Base-by-base conservation (phyloP, 192 early-diverging fungal genomes). In the Coemansia sp. region DNA sequence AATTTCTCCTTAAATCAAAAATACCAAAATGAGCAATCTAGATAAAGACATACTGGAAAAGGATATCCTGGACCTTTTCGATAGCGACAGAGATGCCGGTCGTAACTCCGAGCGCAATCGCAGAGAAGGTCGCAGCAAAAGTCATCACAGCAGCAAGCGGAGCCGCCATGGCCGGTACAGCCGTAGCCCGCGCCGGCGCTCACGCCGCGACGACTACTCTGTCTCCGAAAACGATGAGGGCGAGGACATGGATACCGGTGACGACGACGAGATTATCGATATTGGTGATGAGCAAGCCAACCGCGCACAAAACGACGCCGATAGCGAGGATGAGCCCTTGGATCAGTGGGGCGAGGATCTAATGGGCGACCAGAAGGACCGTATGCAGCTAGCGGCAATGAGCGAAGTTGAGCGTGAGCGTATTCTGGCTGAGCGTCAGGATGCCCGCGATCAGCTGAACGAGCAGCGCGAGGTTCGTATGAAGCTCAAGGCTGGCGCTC, bases 351-450 rank as follows among this genome's bases (percentile, higher is more conserved):
- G 87, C n/a, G 84, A 86, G 5, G 91, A 92, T 41, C 77, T 88
- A 58, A 91, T 90, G 86, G 88, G 88, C 48, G 88, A 90, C 65
- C 87, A 89, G 51, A 84, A 87, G 19, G 91, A 93, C 71, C 84
- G 84, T 27, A 64, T 45, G 17, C 62, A 80, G 65, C 82, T 93
- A 24, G 75, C 83, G 24, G 84, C 89, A 22, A 75, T 92, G 63
- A 77, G 84, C 10, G 92, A 91, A 72, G 82, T 94, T 19, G 90
- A 92, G 51, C 85, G 92, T 60, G 92, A 94, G 70, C 83, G 82
- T 32, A 91, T 92, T 76, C 80, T 94, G 39, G 78, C 87, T 9
- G 92, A 94, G 51, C 87, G 92, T 31, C 86, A 88, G 24, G 91
- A 94, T 61, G 84, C 78, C 13, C 82, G 77, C 61, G 77, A 84